Conservation (phyloP, 2,329 filamentous ascomycete genomes). For the Tolypocladium ophioglossoides region DNA sequence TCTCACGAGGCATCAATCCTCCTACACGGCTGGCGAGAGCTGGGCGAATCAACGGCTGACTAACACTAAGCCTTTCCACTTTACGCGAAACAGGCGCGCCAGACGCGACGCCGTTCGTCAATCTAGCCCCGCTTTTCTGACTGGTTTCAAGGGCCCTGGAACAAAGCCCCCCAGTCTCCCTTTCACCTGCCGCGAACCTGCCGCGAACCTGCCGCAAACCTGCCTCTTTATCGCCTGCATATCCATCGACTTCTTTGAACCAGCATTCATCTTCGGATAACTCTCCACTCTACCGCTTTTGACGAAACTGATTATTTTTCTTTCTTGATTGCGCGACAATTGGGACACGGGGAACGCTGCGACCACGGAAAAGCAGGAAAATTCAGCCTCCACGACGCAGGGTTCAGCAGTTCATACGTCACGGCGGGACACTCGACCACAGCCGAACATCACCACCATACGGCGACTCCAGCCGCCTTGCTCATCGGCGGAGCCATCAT, state of each 20-base stretch:
- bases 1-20: neutral
- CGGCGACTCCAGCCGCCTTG: neutral
- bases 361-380: neutral
- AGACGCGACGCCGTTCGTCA: neutral
- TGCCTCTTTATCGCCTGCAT: neutral
- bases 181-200: too few relatives aligned
- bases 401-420: neutral
- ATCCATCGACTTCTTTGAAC: too few relatives aligned
- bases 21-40: neutral
- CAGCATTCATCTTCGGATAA: too few relatives aligned
- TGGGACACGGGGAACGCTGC: neutral
- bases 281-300: neutral
- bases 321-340: neutral
- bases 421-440: neutral
- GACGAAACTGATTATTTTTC: neutral
- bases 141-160: neutral
- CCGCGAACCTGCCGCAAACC: neutral
- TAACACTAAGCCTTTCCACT: constrained; percentile 6
- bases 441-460: neutral
- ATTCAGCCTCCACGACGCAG: neutral
- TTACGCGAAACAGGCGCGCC: constrained; percentile 20
- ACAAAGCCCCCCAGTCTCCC: neutral
- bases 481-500: neutral
- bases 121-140: neutral
- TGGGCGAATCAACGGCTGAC: neutral